Conservation (phyloP, 371 early-diverging fungal genomes). For the Zancudomyces culisetae region DNA sequence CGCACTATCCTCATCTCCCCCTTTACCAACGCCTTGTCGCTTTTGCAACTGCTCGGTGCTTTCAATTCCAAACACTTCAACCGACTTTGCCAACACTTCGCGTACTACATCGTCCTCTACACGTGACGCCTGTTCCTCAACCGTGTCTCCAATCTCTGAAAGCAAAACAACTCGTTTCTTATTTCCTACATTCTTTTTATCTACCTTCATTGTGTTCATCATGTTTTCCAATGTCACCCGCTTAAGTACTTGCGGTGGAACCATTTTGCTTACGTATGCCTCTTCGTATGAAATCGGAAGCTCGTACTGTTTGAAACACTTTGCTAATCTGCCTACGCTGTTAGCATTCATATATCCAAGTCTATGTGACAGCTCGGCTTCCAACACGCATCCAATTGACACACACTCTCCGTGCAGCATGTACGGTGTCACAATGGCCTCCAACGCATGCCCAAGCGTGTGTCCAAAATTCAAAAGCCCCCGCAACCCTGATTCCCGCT, state of each 20-base stretch:
- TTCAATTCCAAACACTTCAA: conserved; percentile 33
- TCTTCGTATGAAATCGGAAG: conserved; percentile 72
- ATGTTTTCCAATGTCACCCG: conserved; percentile 57
- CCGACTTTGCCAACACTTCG: conserved; percentile 59
- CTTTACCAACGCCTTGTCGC: conserved; percentile 6
- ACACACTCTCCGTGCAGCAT: conserved; percentile 94
- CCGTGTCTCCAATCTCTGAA: conserved; percentile 59
- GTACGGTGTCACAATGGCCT: conserved; percentile 75
- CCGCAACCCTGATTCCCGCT: conserved; percentile 85
- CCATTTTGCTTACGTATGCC: conserved; percentile 40
- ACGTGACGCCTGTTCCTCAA: conserved; percentile 59
- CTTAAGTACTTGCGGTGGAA: conserved; percentile 28
- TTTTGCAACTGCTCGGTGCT: conserved; percentile 19
- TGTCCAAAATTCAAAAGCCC: conserved; percentile 95
- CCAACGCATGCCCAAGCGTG: conserved; percentile 90
- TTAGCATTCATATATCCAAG: conserved; percentile 73
- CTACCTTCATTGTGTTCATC: conserved; percentile 79
- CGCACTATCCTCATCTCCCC: too few relatives aligned
- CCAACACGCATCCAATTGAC: conserved; percentile 82
- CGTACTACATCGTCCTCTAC: conserved; percentile 67
- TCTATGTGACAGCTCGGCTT: conserved; percentile 81
- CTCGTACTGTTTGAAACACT: conserved; percentile 72
- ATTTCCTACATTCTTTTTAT: conserved; percentile 89
- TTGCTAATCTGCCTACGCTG: conserved; percentile 69
- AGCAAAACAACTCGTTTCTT: conserved; percentile 86